Conservation (phyloP, 1,284 basidiomycete species). For the Ganoderma resinaceum region DNA sequence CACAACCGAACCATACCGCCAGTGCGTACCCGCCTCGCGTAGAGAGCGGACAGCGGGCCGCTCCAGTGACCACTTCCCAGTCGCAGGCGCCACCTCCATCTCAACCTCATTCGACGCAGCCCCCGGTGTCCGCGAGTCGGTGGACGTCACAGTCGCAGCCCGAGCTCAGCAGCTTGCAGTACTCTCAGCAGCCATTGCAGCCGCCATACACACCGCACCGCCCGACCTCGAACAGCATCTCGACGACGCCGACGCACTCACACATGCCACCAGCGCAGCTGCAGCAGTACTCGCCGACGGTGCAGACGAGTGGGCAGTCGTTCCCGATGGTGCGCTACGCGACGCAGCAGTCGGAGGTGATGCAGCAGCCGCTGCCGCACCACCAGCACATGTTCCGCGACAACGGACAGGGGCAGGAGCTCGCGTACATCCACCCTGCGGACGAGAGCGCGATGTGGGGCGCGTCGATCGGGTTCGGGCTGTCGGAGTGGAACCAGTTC, state of each 20-base stretch:
- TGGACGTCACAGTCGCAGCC: slow-evolving; percentile 31
- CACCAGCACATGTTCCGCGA: slow-evolving; percentile 27
- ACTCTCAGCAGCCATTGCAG: slow-evolving; percentile 18
- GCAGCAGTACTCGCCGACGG: slow-evolving; percentile 25
- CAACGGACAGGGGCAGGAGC: slow-evolving; percentile 20
- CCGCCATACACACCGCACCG: slow-evolving; percentile 17
- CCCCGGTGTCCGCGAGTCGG: slow-evolving; percentile 36
- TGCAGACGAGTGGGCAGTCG: slow-evolving; percentile 17
- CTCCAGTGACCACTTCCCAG: slow-evolving; percentile 3
- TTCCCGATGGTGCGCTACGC: slow-evolving; percentile 28
- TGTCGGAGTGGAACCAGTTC: slow-evolving; percentile 52
- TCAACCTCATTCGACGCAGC: slow-evolving; percentile 30
- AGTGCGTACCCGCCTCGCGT: slow-evolving; percentile 9
- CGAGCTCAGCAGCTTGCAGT: slow-evolving; percentile 12
- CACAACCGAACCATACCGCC: slow-evolving; percentile 3
- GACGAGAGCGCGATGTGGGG: slow-evolving; percentile 50
- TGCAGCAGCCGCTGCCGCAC: slow-evolving; percentile 26
- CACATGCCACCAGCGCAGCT: slow-evolving; percentile 14
- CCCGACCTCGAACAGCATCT: neutral
- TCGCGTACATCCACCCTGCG: slow-evolving; percentile 38
- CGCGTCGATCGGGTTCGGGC: slow-evolving; percentile 47
- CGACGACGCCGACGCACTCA: slow-evolving; percentile 21
- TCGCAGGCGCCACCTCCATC: slow-evolving; percentile 16
- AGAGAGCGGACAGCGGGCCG: slow-evolving; percentile 9
- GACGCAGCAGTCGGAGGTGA: slow-evolving; percentile 20